Evolutionary conservation across 441 rosid genomes (phyloP), one percentile per base, ranked within the genome.

Genomic region (Croton setiger): DNA sequence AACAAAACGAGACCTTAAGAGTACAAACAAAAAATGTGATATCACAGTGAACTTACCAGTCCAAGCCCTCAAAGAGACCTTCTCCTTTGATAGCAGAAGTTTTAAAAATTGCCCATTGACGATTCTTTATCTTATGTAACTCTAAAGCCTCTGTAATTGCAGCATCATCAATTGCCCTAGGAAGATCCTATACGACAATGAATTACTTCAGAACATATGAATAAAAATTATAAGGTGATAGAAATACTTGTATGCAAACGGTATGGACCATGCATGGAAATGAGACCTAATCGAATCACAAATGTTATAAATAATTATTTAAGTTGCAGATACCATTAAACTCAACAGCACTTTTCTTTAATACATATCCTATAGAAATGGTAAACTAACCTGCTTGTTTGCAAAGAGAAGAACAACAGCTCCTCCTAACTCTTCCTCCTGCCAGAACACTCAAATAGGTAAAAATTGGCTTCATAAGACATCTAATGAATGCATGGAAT

Each of bases 351-450:
- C 5, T 65, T 33, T n/a, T 5, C 36, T 13, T 7, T 15, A 20
- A 5, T 17, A 23, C 52, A 58, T 39, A 37, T n/a, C 12, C 7
- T 48, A 33, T 2, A 59, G 64, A 67, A 60, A 23, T 60, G 53
- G 48, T 44, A 44, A 5, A 72, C 74, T 55, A 63, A 90, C 98
- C 97, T 93, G 96, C 80, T 93, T 93, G 85, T 90, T 93, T 63
- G 98, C 93, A 80, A 85, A 93, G 63, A 88, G 84, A 39, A 93
- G 85, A 81, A 85, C 91, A 63, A 87, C 79, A 20, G 92, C 91
- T 58, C 97, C 96, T 81, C 64, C 90, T 66, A 93, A 70, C 77
- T 90, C 98, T 76, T 90, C 98, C 76, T 93, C 97, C 96, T 88
- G 84, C 54, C 74, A 67, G 76, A 20, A 73, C 9, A 60, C 51